These are phyloP conservation scores for Macrophomina pseudophaseolina DNA, from an alignment of 2,329 filamentous ascomycete species.

Conservation along the genomic window DNA sequence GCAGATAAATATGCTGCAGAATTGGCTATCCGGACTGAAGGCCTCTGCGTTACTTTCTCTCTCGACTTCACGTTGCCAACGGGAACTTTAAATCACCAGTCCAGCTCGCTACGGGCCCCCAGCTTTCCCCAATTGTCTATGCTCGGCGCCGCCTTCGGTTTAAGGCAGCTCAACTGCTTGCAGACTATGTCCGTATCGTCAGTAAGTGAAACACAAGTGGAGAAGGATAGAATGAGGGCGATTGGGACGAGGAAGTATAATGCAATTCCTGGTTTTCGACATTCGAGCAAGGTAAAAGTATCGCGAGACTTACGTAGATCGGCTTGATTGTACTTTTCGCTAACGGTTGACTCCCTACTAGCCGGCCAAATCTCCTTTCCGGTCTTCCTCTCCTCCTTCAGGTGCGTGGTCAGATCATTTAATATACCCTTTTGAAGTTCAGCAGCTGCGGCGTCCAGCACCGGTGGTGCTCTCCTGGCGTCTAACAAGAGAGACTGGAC, in stretches of 20 bases:
- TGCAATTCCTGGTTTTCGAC: not conserved
- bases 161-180: conserved; percentile 21
- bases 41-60: not conserved
- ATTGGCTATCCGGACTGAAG: not conserved
- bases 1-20: not conserved
- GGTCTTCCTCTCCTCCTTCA: conserved; percentile 33
- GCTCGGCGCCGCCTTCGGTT: conserved; percentile 1
- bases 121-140: conserved; percentile 1
- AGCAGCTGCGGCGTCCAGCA: conserved; percentile 23
- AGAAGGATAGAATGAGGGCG: not conserved
- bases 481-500: conserved; percentile 21
- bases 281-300: not conserved
- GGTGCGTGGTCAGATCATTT: conserved; percentile 34
- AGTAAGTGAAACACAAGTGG: not conserved
- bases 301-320: conserved; percentile 31
- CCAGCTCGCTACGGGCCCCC: conserved; percentile 4
- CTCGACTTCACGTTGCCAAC: not conserved
- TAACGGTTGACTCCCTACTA: conserved; percentile 28
- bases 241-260: not conserved
- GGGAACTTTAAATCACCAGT: not conserved
- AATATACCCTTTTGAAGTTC: conserved; percentile 28
- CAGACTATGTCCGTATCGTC: conserved; percentile 6
- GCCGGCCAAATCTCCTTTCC: conserved; percentile 36
- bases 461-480: not conserved
- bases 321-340: conserved; percentile 32